These are phyloP conservation scores for Lactarius sanguifluus DNA, from an alignment of 768 basidiomycete genomes.

Conservation along the genomic window DNA sequence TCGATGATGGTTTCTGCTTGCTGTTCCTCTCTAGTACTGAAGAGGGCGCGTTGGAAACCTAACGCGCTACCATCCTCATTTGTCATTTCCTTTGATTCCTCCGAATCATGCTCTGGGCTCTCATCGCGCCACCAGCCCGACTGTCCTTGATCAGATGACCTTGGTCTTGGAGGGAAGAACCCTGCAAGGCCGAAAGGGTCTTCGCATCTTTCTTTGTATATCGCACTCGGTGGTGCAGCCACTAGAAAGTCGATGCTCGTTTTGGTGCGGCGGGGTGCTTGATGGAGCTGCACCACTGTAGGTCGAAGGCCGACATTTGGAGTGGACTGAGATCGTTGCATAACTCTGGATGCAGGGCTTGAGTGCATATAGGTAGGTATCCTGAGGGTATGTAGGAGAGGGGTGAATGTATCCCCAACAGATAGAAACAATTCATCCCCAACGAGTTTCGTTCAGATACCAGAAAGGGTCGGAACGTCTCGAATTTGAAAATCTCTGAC, in stretches of 20 bases:
- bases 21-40: constrained; percentile 36
- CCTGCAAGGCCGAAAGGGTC: constrained; percentile 51
- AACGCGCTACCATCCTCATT: constrained; percentile 31
- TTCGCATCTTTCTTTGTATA: constrained; percentile 36
- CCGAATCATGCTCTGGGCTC: constrained; percentile 32
- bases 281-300: not conserved
- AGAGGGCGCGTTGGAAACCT: constrained; percentile 32
- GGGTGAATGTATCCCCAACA: constrained; percentile 20
- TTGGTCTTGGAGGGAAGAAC: constrained; percentile 46
- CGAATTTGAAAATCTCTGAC: constrained; percentile 15
- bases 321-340: constrained; percentile 37
- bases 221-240: constrained; percentile 26
- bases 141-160: constrained; percentile 34
- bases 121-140: constrained; percentile 46
- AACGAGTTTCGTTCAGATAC: constrained; percentile 32
- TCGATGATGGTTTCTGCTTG: constrained; percentile 42
- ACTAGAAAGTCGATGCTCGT: constrained; percentile 26
- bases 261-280: constrained; percentile 27
- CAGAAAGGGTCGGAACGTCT: constrained; percentile 14
- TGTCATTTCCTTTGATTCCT: constrained; percentile 28
- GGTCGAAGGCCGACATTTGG: constrained; percentile 28
- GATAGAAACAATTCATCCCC: constrained; percentile 11
- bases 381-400: constrained; percentile 4
- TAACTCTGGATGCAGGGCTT: constrained; percentile 19
- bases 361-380: constrained; percentile 15